Conservation (phyloP, 1,284 basidiomycete species). For the Cutaneotrichosporon mucoides region DNA sequence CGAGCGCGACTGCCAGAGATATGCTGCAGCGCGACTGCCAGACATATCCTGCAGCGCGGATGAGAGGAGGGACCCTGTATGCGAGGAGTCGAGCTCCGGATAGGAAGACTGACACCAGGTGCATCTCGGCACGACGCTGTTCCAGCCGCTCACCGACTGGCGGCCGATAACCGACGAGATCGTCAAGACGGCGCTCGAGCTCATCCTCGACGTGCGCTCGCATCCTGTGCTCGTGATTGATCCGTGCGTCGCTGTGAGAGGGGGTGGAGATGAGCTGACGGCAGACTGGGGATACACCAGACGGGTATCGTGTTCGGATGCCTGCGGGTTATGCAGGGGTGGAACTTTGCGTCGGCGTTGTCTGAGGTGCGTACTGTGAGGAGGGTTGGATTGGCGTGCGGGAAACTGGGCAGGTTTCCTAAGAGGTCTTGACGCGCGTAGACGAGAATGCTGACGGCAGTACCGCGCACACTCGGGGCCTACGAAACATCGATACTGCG, state of each 20-base stretch:
- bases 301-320: constrained; percentile 45
- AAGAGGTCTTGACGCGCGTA: too few relatives aligned
- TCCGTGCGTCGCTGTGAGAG: constrained; percentile 29
- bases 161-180: constrained; percentile 44
- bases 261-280: not conserved
- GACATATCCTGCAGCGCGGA: too few relatives aligned
- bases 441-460: constrained; percentile 16
- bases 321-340: constrained; percentile 42
- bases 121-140: constrained; percentile 41
- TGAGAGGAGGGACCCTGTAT: too few relatives aligned
- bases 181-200: constrained; percentile 44
- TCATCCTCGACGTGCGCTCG: constrained; percentile 35
- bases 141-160: constrained; percentile 42
- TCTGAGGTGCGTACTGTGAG: constrained; percentile 33
- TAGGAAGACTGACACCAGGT: constrained; percentile 23
- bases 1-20: too few relatives aligned
- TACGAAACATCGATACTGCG: constrained; percentile 43
- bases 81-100: too few relatives aligned
- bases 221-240: constrained; percentile 45
- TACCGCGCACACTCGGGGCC: constrained; percentile 45
- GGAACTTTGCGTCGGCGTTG: constrained; percentile 47
- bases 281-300: constrained; percentile 46
- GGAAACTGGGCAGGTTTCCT: too few relatives aligned
- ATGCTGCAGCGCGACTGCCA: too few relatives aligned
- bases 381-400: not conserved